phyloP scores from a whole-genome alignment of 1,284 basidiomycete species.

The Volvariella surrecta region DNA sequence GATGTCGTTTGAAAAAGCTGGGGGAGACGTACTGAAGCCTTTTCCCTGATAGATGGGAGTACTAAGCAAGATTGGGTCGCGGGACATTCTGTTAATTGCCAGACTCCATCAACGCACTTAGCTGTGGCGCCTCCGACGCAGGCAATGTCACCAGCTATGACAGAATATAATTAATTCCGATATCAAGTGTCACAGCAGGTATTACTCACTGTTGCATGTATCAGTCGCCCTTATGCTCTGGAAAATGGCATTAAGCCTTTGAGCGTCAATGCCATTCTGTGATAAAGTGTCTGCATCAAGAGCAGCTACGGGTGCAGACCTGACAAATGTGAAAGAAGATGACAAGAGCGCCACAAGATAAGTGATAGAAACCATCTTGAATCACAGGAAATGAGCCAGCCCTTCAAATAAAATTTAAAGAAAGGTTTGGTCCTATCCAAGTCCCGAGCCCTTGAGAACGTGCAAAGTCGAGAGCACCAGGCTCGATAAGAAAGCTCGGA shows the following conservation, averaged over 20 bases:
- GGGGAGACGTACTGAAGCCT: slow-evolving; percentile 23
- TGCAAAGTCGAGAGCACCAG: slow-evolving; percentile 20
- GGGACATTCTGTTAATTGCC: slow-evolving; percentile 28
- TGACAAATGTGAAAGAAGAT: slow-evolving; percentile 14
- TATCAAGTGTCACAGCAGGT: background rate
- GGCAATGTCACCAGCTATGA: slow-evolving; percentile 31
- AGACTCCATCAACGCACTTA: slow-evolving; percentile 30
- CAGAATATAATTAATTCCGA: slow-evolving; percentile 3
- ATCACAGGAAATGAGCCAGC: slow-evolving; percentile 7
- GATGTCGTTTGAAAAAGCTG: background rate
- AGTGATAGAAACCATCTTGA: slow-evolving; percentile 18
- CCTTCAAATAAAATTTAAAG: background rate
- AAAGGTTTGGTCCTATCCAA: background rate
- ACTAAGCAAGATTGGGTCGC: slow-evolving; percentile 36
- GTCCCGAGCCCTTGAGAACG: background rate
- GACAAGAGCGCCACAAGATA: slow-evolving; percentile 18
- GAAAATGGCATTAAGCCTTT: slow-evolving; percentile 40
- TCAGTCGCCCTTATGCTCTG: slow-evolving; percentile 26
- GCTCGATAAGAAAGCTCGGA: slow-evolving; percentile 16
- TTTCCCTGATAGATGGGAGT: slow-evolving; percentile 36
- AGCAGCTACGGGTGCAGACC: slow-evolving; percentile 24
- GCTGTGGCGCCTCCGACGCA: slow-evolving; percentile 33
- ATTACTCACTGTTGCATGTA: slow-evolving; percentile 32
- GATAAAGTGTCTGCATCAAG: slow-evolving; percentile 30
- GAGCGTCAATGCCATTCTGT: slow-evolving; percentile 38